Conservation (phyloP, 2,329 filamentous ascomycete species). For the Ophiostoma triangulosporum region DNA sequence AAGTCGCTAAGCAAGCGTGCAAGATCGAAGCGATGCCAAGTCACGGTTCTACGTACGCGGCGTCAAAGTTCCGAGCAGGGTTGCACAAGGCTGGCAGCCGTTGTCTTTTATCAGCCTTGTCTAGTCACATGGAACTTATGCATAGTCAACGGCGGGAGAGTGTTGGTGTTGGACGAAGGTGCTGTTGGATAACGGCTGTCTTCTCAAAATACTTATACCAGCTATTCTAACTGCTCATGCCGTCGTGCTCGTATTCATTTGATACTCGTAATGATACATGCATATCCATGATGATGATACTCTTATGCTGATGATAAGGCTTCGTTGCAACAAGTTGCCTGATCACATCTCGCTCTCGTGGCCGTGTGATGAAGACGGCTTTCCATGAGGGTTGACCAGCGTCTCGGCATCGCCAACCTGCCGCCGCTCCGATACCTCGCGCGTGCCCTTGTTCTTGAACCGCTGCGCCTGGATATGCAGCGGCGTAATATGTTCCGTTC, state of each 20-base stretch:
- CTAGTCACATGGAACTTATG: too few species aligned
- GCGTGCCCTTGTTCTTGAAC: slow-evolving; percentile 35
- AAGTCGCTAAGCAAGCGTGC: too few species aligned
- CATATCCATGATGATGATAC: background rate
- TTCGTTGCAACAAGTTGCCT: background rate
- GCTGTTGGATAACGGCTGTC: too few species aligned
- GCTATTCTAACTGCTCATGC: background rate
- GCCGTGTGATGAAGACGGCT: slow-evolving; percentile 17
- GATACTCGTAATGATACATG: background rate
- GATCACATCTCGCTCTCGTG: slow-evolving; percentile 24
- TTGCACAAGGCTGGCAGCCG: too few species aligned
- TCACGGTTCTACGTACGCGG: too few species aligned
- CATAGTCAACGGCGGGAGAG: too few species aligned
- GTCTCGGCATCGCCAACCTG: slow-evolving; percentile 83
- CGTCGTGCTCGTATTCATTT: background rate
- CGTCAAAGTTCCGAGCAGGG: too few species aligned
- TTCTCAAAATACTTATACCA: too few species aligned
- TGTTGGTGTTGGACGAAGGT: too few species aligned
- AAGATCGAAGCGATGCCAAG: too few species aligned
- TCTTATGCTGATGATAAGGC: background rate
- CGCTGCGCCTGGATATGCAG: slow-evolving; percentile 47
- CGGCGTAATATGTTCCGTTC: slow-evolving; percentile 21
- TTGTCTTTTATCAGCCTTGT: too few species aligned
- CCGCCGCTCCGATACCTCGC: slow-evolving; percentile 72
- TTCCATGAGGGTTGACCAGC: slow-evolving; percentile 45